These are phyloP conservation scores for Phytophthora agathidicida DNA, from an alignment of 352 stramenopile species.

Conservation along the genomic window DNA sequence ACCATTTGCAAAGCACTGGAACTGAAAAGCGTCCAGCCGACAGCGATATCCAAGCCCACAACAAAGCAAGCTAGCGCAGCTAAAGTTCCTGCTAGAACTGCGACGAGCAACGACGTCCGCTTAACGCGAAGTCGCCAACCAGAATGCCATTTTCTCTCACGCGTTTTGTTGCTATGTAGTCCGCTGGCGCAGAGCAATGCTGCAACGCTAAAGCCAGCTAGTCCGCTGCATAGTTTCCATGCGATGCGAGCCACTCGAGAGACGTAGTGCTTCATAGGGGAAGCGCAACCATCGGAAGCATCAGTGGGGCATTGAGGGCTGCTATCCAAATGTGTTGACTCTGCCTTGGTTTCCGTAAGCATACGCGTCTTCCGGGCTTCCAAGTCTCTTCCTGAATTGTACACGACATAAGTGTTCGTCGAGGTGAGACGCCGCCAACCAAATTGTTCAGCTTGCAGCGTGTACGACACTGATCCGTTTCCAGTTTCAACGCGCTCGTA, in stretches of 20 bases:
- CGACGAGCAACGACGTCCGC: constrained; percentile 13
- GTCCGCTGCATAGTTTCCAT: constrained; percentile 25
- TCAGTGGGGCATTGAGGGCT: constrained; percentile 8
- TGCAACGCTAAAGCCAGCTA: constrained; percentile 21
- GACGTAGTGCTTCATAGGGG: constrained; percentile 42
- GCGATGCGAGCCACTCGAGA: constrained; percentile 23
- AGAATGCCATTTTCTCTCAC: constrained; percentile 18
- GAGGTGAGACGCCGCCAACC: constrained; percentile 37
- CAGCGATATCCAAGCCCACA: constrained; percentile 47
- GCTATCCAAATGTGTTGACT: constrained; percentile 1
- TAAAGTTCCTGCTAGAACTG: constrained; percentile 32
- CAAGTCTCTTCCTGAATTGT: constrained; percentile 7
- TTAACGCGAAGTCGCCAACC: constrained; percentile 22
- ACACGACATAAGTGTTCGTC: constrained; percentile 24
- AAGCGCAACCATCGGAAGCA: constrained; percentile 28
- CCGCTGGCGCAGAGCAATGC: constrained; percentile 19
- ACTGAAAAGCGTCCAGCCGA: constrained; percentile 46
- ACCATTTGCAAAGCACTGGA: constrained; percentile 56
- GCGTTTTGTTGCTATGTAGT: constrained; percentile 4
- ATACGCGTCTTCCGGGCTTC: constrained; percentile 1
- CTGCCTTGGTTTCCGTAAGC: constrained; percentile 21
- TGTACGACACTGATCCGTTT: constrained; percentile 46
- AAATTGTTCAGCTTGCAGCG: constrained; percentile 32
- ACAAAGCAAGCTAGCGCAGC: constrained; percentile 36
- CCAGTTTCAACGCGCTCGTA: constrained; percentile 32